Conservation (phyloP, 139 green algal genomes). For the Yamagishiella unicocca region DNA sequence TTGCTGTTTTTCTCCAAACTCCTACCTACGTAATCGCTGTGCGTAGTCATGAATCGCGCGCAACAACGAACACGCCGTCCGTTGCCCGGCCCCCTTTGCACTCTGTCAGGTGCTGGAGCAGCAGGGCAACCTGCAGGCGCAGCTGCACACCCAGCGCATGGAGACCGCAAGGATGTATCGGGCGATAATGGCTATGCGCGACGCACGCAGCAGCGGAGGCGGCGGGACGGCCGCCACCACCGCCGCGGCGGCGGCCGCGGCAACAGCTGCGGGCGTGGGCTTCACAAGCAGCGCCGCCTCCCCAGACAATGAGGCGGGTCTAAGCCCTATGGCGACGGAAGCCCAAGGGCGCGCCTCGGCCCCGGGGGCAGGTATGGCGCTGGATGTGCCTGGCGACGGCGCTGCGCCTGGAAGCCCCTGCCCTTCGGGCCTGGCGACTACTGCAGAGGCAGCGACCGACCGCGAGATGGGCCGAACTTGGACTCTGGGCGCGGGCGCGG, state of each 20-base stretch:
- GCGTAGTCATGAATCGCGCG: too few relatives aligned
- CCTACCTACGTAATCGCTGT: too few relatives aligned
- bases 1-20: too few relatives aligned
- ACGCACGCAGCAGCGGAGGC: constrained; percentile 34
- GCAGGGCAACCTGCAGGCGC: constrained; percentile 20
- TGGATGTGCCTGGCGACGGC: too few relatives aligned
- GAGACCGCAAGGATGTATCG: constrained; percentile 30
- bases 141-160: constrained; percentile 16
- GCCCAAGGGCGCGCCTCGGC: too few relatives aligned
- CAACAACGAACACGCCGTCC: too few relatives aligned
- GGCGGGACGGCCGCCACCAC: not conserved
- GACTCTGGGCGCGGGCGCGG: too few relatives aligned
- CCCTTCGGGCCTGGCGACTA: not conserved
- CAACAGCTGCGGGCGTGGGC: not conserved
- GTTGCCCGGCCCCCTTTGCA: too few relatives aligned
- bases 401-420: not conserved
- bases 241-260: not conserved
- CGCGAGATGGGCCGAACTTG: too few relatives aligned
- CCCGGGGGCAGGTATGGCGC: too few relatives aligned
- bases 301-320: not conserved
- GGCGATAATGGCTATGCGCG: constrained; percentile 1
- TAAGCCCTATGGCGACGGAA: too few relatives aligned
- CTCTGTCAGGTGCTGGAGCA: constrained; percentile 41
- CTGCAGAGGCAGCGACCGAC: not conserved
- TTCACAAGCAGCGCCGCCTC: constrained; percentile 3